phyloP scores from a whole-genome alignment of 2,329 filamentous ascomycete genomes.

The Chaetomiaceae sp. region DNA sequence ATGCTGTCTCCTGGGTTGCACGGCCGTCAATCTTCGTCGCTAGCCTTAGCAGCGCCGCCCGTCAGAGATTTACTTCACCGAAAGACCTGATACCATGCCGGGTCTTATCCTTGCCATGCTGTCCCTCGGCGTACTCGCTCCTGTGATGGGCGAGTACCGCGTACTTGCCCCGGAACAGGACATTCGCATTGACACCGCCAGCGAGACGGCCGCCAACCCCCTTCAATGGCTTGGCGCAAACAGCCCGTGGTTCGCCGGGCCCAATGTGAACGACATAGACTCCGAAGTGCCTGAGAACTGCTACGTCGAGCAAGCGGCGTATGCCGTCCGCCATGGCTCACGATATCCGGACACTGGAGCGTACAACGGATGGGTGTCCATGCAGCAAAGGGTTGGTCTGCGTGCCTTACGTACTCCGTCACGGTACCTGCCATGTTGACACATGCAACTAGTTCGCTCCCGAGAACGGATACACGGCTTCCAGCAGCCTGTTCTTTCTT shows the following conservation, averaged over 20 bases:
- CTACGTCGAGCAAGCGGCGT: conserved; percentile 54
- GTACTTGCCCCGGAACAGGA: background rate
- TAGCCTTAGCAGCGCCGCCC: too few relatives aligned
- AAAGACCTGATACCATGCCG: too few relatives aligned
- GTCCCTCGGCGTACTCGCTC: background rate
- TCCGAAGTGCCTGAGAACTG: conserved; percentile 50
- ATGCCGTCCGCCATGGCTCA: conserved; percentile 55
- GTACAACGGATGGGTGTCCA: conserved; percentile 49
- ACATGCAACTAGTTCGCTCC: conserved; percentile 39
- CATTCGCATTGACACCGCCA: background rate
- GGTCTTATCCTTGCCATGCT: background rate
- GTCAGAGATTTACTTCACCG: too few relatives aligned
- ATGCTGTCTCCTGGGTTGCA: too few relatives aligned
- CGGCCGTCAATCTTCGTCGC: too few relatives aligned
- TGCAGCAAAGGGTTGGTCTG: conserved; percentile 36
- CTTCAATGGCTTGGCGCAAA: conserved; percentile 28
- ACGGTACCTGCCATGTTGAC: background rate
- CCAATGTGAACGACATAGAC: conserved; percentile 50
- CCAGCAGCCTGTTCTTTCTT: conserved; percentile 50
- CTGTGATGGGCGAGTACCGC: background rate
- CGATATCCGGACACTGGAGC: conserved; percentile 57
- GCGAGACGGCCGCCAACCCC: background rate
- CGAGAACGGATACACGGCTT: conserved; percentile 46
- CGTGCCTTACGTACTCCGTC: background rate
- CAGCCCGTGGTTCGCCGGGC: conserved; percentile 48